Base-by-base conservation (phyloP, 1,139 yeast genomes). In the Geotrichum restrictum region DNA sequence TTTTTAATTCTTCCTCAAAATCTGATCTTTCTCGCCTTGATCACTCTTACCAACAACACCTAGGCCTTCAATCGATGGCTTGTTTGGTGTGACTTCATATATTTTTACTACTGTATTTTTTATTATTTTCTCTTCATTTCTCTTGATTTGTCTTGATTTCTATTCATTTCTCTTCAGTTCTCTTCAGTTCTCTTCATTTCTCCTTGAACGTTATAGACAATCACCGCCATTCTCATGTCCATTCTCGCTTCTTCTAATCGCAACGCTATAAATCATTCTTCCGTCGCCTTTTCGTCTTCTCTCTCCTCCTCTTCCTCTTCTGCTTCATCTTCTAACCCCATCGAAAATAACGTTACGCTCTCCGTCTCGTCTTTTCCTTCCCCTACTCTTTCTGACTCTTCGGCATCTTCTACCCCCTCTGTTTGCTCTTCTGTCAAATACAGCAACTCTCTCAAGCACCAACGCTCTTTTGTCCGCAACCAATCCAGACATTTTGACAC, bases 401-500 rank as follows among this genome's bases (percentile, higher is more conserved):
- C 52, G 10, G 22, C 43, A 21, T 37, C 34, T 37, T 49, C 45
- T 19, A 29, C 22, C 24, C 45, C 45, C 6, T 41, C 45, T 14
- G 36, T 41, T 16, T 18, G 46, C 5, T 39, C 45, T 19, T 36
- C 22, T 10, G 21, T 32, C 10, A 21, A 24, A 8, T 43, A 37
- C n/a, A 29, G 36, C 7, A 29, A 43, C 7, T 32, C 34, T 8
- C 34, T 27, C 24, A 34, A 41, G 37, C 47, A 49, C 16, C 46
- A 45, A 18, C 38, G 27, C 16, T 38, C 41, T 24, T 27, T 39
- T 49, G 48, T 16, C 8, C 46, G 52, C 31, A 36, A 29, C 16
- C 52, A 49, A 16, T 49, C 52, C 18, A 49, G 52, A 49, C 48
- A 44, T n/a, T 49, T 44, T 43, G 52, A 49, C 24, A 49, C 52